These are phyloP conservation scores for Paraphoma sp. DNA, from an alignment of 2,329 filamentous ascomycete species.

Conservation along the genomic window DNA sequence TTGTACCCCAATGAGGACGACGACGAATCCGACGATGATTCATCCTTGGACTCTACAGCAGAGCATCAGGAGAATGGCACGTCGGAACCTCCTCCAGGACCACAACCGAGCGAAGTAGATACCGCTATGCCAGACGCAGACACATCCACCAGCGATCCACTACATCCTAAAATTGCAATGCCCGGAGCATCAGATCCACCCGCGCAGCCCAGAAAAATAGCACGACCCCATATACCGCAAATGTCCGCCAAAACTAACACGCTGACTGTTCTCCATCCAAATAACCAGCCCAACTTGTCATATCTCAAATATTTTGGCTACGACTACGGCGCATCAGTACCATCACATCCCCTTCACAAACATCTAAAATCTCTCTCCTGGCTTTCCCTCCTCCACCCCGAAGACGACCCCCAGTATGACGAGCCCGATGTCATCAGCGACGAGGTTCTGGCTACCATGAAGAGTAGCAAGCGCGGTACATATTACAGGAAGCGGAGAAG, in stretches of 20 bases:
- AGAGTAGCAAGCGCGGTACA: constrained; percentile 80
- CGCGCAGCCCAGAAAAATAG: constrained; percentile 32
- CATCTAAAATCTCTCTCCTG: constrained; percentile 87
- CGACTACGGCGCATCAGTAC: constrained; percentile 68
- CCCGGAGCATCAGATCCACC: constrained; percentile 27
- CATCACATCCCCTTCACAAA: constrained; percentile 77
- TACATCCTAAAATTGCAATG: constrained; percentile 4
- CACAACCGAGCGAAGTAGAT: constrained; percentile 16
- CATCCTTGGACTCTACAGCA: not conserved
- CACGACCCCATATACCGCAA: constrained; percentile 52
- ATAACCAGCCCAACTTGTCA: constrained; percentile 85
- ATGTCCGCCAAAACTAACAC: constrained; percentile 76
- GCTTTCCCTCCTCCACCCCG: constrained; percentile 85
- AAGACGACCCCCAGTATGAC: constrained; percentile 76
- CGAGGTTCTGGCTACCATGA: constrained; percentile 72
- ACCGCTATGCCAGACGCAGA: constrained; percentile 27
- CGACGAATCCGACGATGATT: constrained; percentile 27
- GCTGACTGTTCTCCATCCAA: constrained; percentile 79
- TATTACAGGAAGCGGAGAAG: constrained; percentile 90
- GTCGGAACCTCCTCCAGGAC: constrained; percentile 3
- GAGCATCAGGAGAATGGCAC: constrained; percentile 7
- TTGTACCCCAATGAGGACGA: constrained; percentile 61
- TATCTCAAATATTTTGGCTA: constrained; percentile 90
- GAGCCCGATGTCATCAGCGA: constrained; percentile 67
- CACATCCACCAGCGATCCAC: constrained; percentile 4